These are phyloP conservation scores for Lentinula edodes DNA, from an alignment of 768 basidiomycete species.

Conservation along the genomic window DNA sequence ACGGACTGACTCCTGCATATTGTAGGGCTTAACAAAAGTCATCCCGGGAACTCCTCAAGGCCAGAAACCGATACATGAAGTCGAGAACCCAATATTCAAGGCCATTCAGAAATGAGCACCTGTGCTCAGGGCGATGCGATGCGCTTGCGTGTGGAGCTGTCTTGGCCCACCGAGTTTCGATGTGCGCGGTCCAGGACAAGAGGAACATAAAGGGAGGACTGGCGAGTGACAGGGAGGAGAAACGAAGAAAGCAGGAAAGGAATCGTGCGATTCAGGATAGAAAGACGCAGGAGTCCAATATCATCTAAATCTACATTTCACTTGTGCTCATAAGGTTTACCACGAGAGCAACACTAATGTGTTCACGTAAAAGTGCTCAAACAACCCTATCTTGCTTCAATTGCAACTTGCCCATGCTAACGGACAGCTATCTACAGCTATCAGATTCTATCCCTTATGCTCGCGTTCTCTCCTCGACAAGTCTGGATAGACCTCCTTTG, in stretches of 20 bases:
- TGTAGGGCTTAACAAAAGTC: conserved; percentile 81
- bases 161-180: neutral
- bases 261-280: neutral
- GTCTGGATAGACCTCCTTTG: too few species aligned
- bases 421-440: too few species aligned
- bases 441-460: too few species aligned
- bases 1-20: neutral
- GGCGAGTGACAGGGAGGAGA: neutral
- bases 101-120: conserved; percentile 70
- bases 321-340: too few species aligned
- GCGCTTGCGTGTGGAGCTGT: neutral
- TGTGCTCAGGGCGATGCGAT: neutral
- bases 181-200: neutral
- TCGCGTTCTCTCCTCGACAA: too few species aligned
- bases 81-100: conserved; percentile 78
- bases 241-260: neutral
- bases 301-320: too few species aligned
- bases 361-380: too few species aligned
- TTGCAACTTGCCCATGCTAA: too few species aligned
- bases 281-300: neutral
- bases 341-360: too few species aligned
- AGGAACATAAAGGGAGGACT: too few species aligned
- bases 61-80: conserved; percentile 82
- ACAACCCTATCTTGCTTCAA: too few species aligned
- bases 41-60: conserved; percentile 87